These are phyloP conservation scores for Pythium chondricola DNA, from an alignment of 352 stramenopile species.

Conservation along the genomic window DNA sequence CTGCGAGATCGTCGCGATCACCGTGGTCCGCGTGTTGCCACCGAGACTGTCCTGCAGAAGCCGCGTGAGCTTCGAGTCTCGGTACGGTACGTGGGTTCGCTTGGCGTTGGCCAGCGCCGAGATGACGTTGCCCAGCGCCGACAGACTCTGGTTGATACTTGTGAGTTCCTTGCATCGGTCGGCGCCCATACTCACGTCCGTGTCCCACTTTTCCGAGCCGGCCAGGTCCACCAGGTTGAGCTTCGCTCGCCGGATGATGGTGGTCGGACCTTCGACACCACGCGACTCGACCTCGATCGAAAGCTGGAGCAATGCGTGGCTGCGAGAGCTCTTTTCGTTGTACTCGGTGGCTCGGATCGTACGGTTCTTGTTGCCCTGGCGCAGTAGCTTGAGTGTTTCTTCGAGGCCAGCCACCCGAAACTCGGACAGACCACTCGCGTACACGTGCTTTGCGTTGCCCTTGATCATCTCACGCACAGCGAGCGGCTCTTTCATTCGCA, in stretches of 20 bases:
- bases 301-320: slow-evolving; percentile 83
- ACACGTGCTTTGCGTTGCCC: slow-evolving; percentile 78
- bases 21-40: slow-evolving; percentile 86
- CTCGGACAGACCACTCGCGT: slow-evolving; percentile 87
- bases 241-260: slow-evolving; percentile 71
- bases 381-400: slow-evolving; percentile 78
- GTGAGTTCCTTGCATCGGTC: slow-evolving; percentile 84
- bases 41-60: slow-evolving; percentile 80
- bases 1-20: slow-evolving; percentile 88
- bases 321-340: slow-evolving; percentile 85
- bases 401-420: slow-evolving; percentile 76
- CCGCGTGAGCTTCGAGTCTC: slow-evolving; percentile 96
- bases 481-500: slow-evolving; percentile 43
- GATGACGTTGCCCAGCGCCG: slow-evolving; percentile 87
- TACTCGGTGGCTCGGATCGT: slow-evolving; percentile 82
- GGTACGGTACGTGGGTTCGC: slow-evolving; percentile 91
- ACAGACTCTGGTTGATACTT: slow-evolving; percentile 91
- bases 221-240: slow-evolving; percentile 91
- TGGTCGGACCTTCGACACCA: slow-evolving; percentile 52
- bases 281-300: slow-evolving; percentile 74
- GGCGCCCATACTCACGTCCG: slow-evolving; percentile 50
- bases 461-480: slow-evolving; percentile 65
- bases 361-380: slow-evolving; percentile 74
- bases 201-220: slow-evolving; percentile 90
- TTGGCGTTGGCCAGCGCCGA: slow-evolving; percentile 65